These are phyloP conservation scores for Colletotrichum noveboracense DNA, from an alignment of 2,329 filamentous ascomycete species.

Conservation along the genomic window DNA sequence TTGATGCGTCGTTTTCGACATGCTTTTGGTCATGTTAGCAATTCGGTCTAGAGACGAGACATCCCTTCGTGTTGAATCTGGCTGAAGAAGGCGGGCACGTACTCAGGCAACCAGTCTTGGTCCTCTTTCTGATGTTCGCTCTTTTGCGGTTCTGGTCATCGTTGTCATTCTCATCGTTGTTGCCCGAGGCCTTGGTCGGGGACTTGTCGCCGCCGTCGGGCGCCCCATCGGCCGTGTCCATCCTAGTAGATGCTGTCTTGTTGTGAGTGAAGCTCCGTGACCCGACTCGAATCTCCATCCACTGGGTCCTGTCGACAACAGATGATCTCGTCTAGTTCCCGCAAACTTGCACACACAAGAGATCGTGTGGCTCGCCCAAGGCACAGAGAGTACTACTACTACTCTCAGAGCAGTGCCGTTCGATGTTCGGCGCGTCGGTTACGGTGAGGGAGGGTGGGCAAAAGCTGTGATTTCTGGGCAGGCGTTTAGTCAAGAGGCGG, in stretches of 20 bases:
- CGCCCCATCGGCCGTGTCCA: conserved; percentile 32
- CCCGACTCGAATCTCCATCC: conserved; percentile 7
- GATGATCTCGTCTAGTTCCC: not conserved
- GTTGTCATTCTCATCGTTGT: conserved; percentile 38
- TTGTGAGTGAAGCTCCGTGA: not conserved
- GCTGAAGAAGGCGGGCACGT: conserved; percentile 40
- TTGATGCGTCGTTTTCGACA: conserved; percentile 96
- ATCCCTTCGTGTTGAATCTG: not conserved
- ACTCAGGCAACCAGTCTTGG: conserved; percentile 94
- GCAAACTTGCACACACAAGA: not conserved
- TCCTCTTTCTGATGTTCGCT: conserved; percentile 67
- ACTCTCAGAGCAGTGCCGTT: not conserved
- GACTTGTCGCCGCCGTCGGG: conserved; percentile 29
- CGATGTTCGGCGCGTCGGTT: not conserved
- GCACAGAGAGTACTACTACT: not conserved
- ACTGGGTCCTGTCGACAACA: not conserved
- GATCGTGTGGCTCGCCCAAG: not conserved
- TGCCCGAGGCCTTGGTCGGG: conserved; percentile 35
- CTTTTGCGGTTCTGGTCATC: conserved; percentile 53
- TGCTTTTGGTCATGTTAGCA: conserved; percentile 53
- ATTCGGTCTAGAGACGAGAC: not conserved
- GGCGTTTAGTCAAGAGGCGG: not conserved
- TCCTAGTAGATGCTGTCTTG: conserved; percentile 24
- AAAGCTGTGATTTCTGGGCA: not conserved
- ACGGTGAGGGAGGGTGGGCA: not conserved